These are phyloP conservation scores for Limonium bicolor DNA, from an alignment of 148 eudicot genomes.

Conservation along the genomic window DNA sequence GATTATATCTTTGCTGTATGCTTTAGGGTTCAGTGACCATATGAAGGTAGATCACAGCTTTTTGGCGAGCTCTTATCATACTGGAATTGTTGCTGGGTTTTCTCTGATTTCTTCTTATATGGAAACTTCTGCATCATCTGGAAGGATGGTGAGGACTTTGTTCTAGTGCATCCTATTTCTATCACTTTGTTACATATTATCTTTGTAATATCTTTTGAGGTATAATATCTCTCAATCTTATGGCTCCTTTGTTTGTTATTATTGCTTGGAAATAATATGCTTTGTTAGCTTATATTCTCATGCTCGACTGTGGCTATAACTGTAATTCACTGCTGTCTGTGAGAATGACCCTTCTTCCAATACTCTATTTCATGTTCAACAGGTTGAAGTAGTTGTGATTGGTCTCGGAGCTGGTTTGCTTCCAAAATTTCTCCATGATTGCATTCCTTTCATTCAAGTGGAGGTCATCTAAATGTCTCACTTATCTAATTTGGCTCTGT, in stretches of 20 bases:
- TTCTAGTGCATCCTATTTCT: too few relatives aligned
- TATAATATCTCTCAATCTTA: too few relatives aligned
- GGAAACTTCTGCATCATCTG: slow-evolving; percentile 28
- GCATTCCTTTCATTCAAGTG: slow-evolving; percentile 37
- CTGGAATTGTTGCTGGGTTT: slow-evolving; percentile 76
- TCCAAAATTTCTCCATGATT: slow-evolving; percentile 71
- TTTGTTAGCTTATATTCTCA: too few relatives aligned
- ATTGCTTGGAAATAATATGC: too few relatives aligned
- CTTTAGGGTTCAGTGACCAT: slow-evolving; percentile 24
- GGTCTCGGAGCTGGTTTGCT: slow-evolving; percentile 99
- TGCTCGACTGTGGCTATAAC: too few relatives aligned
- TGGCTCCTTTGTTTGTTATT: too few relatives aligned
- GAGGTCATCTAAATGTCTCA: slow-evolving; percentile 35
- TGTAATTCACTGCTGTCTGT: too few relatives aligned
- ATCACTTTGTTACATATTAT: too few relatives aligned
- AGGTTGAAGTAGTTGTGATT: slow-evolving; percentile 66
- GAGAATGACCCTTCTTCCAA: too few relatives aligned
- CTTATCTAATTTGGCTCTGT: slow-evolving; percentile 5
- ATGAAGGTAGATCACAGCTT: slow-evolving; percentile 52
- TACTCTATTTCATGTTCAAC: too few relatives aligned
- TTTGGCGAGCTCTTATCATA: slow-evolving; percentile 76
- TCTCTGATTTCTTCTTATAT: slow-evolving; percentile 49
- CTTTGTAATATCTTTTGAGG: too few relatives aligned
- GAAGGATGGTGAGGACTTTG: slow-evolving; percentile 37
- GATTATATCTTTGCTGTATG: too few relatives aligned